Evolutionary conservation across 2,329 filamentous ascomycete genomes (phyloP).

Genomic region (Claviceps africana): DNA sequence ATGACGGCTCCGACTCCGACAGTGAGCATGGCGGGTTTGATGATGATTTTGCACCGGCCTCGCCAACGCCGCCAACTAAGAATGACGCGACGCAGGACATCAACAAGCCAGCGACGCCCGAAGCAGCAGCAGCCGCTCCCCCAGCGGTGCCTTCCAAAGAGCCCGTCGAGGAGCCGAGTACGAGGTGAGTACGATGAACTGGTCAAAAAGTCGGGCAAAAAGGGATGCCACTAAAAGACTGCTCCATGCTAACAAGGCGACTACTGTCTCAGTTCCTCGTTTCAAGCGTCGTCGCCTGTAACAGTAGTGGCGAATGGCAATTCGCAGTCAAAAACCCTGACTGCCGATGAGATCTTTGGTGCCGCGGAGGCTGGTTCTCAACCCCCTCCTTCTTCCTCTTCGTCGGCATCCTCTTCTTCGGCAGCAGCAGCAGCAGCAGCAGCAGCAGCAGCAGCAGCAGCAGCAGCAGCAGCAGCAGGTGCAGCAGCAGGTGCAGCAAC

Average conservation of each 20-base stretch:
- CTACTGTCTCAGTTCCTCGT: slow-evolving; percentile 9
- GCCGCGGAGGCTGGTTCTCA: slow-evolving; percentile 8
- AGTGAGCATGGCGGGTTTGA: slow-evolving; percentile 77
- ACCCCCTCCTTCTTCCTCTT: neutral
- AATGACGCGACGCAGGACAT: slow-evolving; percentile 8
- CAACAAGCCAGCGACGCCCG: neutral
- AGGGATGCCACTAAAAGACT: no score
- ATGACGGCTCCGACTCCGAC: slow-evolving; percentile 70
- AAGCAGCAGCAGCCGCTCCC: neutral
- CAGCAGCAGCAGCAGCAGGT: neutral
- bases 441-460: slow-evolving; percentile 13
- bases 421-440: neutral
- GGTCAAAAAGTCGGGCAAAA: no score
- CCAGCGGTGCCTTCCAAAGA: slow-evolving; percentile 15
- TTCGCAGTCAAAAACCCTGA: slow-evolving; percentile 17
- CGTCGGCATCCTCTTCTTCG: neutral
- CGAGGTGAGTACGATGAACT: slow-evolving; percentile 12
- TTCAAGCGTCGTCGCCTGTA: slow-evolving; percentile 19
- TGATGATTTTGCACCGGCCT: slow-evolving; percentile 71
- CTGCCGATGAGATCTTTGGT: slow-evolving; percentile 29
- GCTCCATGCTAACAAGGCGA: neutral
- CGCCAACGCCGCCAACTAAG: slow-evolving; percentile 28
- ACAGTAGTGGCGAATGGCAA: slow-evolving; percentile 16
- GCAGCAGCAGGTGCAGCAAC: slow-evolving; percentile 11
- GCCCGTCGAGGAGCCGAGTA: slow-evolving; percentile 10